Evolutionary conservation across 768 basidiomycete species (phyloP).

Genomic region (Lentinula sp.): DNA sequence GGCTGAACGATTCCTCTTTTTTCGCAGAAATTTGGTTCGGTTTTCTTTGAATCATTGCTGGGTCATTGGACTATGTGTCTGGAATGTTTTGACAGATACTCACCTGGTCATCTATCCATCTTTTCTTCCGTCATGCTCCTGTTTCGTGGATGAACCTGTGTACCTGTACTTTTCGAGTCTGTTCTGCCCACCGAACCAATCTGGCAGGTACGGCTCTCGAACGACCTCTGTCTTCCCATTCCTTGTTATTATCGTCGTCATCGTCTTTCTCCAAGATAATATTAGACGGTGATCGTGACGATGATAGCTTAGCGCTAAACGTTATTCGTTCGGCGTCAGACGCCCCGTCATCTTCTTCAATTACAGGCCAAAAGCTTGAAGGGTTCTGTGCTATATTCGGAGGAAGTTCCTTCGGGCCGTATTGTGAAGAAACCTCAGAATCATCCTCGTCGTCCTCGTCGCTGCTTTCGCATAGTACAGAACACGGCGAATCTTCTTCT

Average conservation of each 20-base stretch:
- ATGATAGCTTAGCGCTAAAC: background rate
- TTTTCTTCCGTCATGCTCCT: background rate
- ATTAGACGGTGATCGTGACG: background rate
- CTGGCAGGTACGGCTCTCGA: background rate
- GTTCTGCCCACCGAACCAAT: background rate
- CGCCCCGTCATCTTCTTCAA: background rate
- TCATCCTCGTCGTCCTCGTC: background rate
- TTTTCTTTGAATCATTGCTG: background rate
- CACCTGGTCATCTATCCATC: background rate
- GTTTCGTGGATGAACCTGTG: background rate
- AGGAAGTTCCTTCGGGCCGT: background rate
- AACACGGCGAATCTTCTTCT: background rate
- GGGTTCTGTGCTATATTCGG: background rate
- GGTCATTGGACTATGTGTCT: background rate
- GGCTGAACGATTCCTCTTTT: background rate
- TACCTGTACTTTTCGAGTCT: background rate
- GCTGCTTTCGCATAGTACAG: background rate
- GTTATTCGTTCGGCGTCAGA: background rate
- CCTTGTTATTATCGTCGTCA: background rate
- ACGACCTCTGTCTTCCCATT: slow-evolving; percentile 1
- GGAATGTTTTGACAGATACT: background rate
- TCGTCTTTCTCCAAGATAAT: background rate
- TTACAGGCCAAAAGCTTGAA: background rate
- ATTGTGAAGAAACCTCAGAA: background rate
- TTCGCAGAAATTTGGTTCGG: background rate